phyloP scores from a whole-genome alignment of 257 asterid genomes.

The Capsicum baccatum region DNA sequence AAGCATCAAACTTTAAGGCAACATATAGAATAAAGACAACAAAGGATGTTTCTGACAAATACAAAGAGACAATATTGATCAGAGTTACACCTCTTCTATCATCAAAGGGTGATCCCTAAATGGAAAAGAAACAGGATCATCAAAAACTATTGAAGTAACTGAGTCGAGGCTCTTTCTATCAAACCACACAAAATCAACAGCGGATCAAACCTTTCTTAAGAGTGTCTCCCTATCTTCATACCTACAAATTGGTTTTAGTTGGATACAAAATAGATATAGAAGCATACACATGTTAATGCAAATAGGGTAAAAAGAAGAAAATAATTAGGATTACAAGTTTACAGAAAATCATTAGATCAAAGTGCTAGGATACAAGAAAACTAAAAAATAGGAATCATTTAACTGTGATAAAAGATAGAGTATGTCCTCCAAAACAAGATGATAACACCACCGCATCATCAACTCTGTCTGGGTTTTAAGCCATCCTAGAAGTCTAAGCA shows the following conservation, averaged over 20 bases:
- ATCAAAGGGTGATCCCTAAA: constrained; percentile 72
- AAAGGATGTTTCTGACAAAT: constrained; percentile 60
- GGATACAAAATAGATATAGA: neutral
- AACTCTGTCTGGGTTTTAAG: neutral
- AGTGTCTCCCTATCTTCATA: constrained; percentile 86
- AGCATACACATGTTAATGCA: neutral
- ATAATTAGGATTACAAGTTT: neutral
- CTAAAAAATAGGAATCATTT: neutral
- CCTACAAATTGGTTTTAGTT: constrained; percentile 40
- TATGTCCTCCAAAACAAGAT: neutral
- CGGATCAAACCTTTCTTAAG: constrained; percentile 71
- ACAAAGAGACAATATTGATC: constrained; percentile 48
- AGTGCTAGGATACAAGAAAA: neutral
- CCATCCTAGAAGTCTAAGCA: neutral
- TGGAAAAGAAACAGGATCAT: constrained; percentile 62
- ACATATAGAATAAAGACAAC: constrained; percentile 8
- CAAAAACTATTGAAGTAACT: constrained; percentile 69
- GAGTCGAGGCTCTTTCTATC: constrained; percentile 82
- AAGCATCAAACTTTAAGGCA: neutral
- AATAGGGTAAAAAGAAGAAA: neutral
- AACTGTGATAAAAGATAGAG: neutral
- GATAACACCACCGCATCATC: neutral
- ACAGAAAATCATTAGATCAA: neutral
- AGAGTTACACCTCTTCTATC: constrained; percentile 72
- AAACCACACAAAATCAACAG: constrained; percentile 78